Evolutionary conservation across 345 rosid species (phyloP).

Genomic region (Salix viminalis): DNA sequence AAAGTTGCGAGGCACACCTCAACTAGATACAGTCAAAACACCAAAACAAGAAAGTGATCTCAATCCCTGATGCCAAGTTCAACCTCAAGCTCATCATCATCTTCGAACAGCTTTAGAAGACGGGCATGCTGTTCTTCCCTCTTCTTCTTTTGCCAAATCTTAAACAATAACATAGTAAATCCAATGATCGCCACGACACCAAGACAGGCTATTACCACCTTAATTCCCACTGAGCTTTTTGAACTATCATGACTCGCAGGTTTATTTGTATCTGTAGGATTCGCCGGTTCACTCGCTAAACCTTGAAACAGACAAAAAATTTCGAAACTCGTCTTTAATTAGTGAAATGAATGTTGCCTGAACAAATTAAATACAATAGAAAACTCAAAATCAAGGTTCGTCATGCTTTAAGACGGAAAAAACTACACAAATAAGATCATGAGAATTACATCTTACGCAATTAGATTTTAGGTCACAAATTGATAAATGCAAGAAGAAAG

Average conservation of each 20-base stretch:
- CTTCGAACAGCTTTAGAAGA: slow-evolving; percentile 12
- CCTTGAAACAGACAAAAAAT: background rate
- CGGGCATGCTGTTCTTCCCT: slow-evolving; percentile 11
- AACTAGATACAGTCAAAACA: background rate
- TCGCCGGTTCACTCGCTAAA: background rate
- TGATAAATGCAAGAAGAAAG: too few species aligned
- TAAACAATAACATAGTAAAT: slow-evolving; percentile 4
- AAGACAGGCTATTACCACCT: background rate
- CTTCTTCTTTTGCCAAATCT: slow-evolving; percentile 12
- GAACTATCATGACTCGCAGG: background rate
- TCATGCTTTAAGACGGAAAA: too few species aligned
- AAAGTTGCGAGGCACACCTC: background rate
- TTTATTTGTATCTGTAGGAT: background rate
- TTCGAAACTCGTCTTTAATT: background rate
- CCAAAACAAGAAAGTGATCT: background rate
- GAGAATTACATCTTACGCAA: too few species aligned
- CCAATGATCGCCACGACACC: background rate
- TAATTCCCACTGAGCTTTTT: background rate
- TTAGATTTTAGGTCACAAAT: too few species aligned
- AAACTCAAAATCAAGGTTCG: background rate
- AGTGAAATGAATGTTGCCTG: background rate
- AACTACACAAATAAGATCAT: too few species aligned
- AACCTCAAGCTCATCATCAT: slow-evolving; percentile 17
- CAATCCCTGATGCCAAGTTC: slow-evolving; percentile 13
- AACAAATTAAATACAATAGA: background rate